These are phyloP conservation scores for Eutrema japonicum DNA, from an alignment of 345 rosid species.

Conservation along the genomic window DNA sequence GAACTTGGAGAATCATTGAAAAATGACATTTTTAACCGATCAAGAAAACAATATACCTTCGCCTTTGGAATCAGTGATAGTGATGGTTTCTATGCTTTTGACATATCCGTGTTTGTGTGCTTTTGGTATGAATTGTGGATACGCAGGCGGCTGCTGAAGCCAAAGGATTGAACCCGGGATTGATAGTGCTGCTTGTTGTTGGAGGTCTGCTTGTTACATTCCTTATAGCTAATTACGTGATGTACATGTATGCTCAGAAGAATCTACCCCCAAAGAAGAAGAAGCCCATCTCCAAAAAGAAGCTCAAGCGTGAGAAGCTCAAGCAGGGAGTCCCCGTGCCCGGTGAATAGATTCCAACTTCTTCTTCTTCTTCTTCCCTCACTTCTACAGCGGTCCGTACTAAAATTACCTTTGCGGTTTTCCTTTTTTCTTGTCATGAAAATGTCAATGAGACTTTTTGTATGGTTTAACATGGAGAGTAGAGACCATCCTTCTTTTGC, in stretches of 20 bases:
- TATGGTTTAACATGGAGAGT: constrained; percentile 16
- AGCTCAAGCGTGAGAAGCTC: constrained; percentile 71
- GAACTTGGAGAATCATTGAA: background rate
- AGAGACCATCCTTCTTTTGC: background rate
- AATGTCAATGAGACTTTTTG: constrained; percentile 22
- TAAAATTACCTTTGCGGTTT: constrained; percentile 19
- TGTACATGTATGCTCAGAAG: constrained; percentile 68
- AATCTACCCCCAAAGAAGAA: constrained; percentile 68
- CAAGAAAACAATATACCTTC: background rate
- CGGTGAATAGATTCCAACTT: constrained; percentile 53
- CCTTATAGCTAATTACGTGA: constrained; percentile 58
- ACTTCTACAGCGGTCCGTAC: constrained; percentile 21
- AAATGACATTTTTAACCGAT: background rate
- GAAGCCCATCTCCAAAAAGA: constrained; percentile 79
- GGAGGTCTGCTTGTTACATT: constrained; percentile 61
- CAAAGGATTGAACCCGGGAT: constrained; percentile 68
- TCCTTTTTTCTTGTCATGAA: constrained; percentile 28
- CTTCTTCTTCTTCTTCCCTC: background rate
- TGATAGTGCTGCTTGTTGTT: constrained; percentile 68
- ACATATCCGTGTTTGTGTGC: background rate
- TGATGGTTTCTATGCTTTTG: background rate
- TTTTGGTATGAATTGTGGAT: constrained; percentile 13
- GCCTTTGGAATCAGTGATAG: background rate
- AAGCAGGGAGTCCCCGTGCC: constrained; percentile 81
- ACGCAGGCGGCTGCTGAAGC: constrained; percentile 42